Base-by-base conservation (phyloP, 2,329 filamentous ascomycete species). In the Lasiodiplodia citricola region DNA sequence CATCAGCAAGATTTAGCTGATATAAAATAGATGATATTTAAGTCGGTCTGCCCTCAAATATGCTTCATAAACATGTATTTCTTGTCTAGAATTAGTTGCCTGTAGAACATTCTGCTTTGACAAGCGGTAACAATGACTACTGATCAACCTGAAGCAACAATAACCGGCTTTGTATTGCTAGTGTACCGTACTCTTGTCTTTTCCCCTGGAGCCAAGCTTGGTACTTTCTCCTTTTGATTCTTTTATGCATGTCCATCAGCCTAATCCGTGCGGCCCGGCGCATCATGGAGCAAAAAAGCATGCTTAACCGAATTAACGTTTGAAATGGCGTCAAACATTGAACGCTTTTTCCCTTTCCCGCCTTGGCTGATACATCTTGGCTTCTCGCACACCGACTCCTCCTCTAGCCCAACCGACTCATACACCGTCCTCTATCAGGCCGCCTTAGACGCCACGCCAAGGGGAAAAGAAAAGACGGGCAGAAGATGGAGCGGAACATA, bases 251-350 rank as follows among this genome's bases (percentile, higher is more conserved):
- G 47, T 64, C 38, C 47, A 64, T 23, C 47, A 64, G 13, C 60
- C 51, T 38, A 63, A 51, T 63, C 44, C 37, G 44, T 47, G 44
- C 60, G 60, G 60, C 31, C 60, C 60, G 60, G 60, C 60, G 52
- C 60, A 64, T 64, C 60, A 52, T 38, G 13, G 18, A 23, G 56
- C 37, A 23, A 37, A 57, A 16, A 21, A 58, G 35, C 18, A 41
- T 55, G 54, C 54, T n/a, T 31, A 47, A 35, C 31, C 37, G 13
- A 31, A 18, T 10, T 14, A 18, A 44, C 37, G 13, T 23, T 28
- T 21, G 31, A 21, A 13, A 47, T 60, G 37, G 14, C 16, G n/a
- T 13, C 14, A 60, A 41, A 44, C n/a, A 58, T 7, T 21, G 11
- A 23, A 58, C 21, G 18, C 28, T 11, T 6, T 8, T 16, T 55